Percentiles rank a stretch among this genome's conserved stretches.
phyloP scores from a whole-genome alignment of 2,329 filamentous ascomycete species.

The Trichoderma sp. region DNA sequence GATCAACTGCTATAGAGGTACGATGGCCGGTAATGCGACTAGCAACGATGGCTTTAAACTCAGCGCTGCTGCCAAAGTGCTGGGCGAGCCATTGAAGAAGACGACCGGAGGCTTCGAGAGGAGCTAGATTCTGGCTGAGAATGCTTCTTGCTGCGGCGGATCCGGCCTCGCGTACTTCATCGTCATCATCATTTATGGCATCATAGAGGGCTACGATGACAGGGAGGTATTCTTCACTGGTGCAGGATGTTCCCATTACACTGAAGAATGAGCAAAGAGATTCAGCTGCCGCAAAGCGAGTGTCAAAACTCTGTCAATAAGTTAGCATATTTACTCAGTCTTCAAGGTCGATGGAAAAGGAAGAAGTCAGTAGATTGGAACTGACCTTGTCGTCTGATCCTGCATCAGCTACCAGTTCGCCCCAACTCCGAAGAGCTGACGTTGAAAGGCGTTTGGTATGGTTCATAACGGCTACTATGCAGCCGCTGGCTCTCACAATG shows the following conservation, averaged over 20 bases:
- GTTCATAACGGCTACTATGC: constrained; percentile 40
- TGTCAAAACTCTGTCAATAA: constrained; percentile 57
- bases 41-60: constrained; percentile 43
- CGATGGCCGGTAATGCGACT: constrained; percentile 40
- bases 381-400: constrained; percentile 48
- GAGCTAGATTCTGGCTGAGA: constrained; percentile 44
- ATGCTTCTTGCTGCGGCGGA: constrained; percentile 50
- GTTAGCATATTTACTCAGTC: not conserved
- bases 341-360: not conserved
- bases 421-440: constrained; percentile 42
- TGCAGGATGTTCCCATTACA: constrained; percentile 23
- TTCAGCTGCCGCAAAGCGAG: constrained; percentile 57
- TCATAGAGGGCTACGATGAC: constrained; percentile 69
- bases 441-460: constrained; percentile 23
- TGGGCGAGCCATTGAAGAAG: constrained; percentile 45
- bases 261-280: constrained; percentile 55
- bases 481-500: constrained; percentile 47
- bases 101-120: constrained; percentile 46
- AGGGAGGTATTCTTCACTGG: constrained; percentile 46
- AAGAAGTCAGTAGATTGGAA: not conserved
- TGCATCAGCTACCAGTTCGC: constrained; percentile 48
- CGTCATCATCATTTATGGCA: constrained; percentile 83
- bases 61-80: constrained; percentile 34
- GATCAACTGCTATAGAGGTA: constrained; percentile 14
- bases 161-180: constrained; percentile 73